Percentiles rank a stretch among this genome's conserved stretches.
phyloP scores from a whole-genome alignment of 345 rosid species.

The Corchorus olitorius region DNA sequence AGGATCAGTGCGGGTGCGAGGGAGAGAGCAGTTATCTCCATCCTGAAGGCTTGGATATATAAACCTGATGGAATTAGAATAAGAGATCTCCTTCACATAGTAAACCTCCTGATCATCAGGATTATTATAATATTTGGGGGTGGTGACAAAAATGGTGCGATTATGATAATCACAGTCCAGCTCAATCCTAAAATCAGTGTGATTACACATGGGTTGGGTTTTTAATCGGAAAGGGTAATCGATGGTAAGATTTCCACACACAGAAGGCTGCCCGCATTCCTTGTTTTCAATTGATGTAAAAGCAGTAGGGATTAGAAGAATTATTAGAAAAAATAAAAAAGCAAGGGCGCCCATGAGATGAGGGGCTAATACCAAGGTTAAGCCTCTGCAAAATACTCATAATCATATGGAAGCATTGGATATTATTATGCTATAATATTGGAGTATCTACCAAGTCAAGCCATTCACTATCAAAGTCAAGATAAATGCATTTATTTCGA shows the following conservation, averaged over 20 bases:
- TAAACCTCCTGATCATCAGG: background rate
- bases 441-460: no score
- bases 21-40: background rate
- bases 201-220: background rate
- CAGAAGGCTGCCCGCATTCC: background rate
- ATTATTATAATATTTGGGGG: no score
- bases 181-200: background rate
- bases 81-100: background rate
- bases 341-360: no score
- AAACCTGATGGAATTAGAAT: background rate
- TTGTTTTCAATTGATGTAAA: no score
- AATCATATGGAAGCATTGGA: no score
- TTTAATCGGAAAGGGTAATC: background rate
- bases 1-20: background rate
- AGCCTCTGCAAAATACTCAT: no score
- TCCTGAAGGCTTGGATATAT: background rate
- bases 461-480: no score
- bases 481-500: no score
- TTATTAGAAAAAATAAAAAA: no score
- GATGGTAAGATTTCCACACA: constrained; percentile 3
- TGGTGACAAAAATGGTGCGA: background rate
- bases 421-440: no score
- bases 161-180: background rate
- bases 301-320: no score
- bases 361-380: no score